phyloP scores from a whole-genome alignment of 305 asterid species.

The Rubia balearica region DNA sequence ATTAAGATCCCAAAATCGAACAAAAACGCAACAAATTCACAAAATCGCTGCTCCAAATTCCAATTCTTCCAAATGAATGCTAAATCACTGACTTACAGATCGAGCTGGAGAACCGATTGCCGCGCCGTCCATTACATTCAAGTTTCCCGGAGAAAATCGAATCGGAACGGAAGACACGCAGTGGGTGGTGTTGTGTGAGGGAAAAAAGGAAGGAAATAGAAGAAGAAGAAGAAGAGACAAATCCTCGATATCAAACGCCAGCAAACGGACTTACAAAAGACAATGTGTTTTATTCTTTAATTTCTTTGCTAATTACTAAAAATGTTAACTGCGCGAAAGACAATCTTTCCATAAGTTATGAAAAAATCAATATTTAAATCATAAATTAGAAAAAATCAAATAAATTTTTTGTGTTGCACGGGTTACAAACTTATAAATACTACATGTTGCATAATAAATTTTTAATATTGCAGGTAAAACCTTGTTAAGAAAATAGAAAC shows the following conservation, averaged over 20 bases:
- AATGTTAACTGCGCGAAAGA: background rate
- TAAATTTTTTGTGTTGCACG: too few species aligned
- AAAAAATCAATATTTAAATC: too few species aligned
- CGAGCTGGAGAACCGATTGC: constrained; percentile 26
- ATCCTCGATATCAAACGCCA: constrained; percentile 19
- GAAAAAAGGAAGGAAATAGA: background rate
- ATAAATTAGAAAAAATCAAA: too few species aligned
- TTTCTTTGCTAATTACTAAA: background rate
- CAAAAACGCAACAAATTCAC: constrained; percentile 6
- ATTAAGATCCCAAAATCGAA: constrained; percentile 35
- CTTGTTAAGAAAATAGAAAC: too few species aligned
- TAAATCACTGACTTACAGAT: constrained; percentile 41
- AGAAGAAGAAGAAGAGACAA: constrained; percentile 29
- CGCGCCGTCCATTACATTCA: constrained; percentile 18
- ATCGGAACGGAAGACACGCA: constrained; percentile 11
- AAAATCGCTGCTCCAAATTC: constrained; percentile 19
- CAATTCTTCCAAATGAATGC: constrained; percentile 13
- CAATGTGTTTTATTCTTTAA: background rate
- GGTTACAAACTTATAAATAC: too few species aligned
- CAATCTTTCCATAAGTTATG: too few species aligned
- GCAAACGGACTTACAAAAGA: constrained; percentile 18
- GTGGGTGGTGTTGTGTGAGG: constrained; percentile 17
- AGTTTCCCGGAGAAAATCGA: constrained; percentile 15
- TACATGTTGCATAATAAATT: too few species aligned
- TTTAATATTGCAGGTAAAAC: too few species aligned